Percentiles rank a stretch among this genome's conserved stretches.
Conservation (phyloP, 1,139 yeast genomes). For the Geotrichum citri-aurantii region DNA sequence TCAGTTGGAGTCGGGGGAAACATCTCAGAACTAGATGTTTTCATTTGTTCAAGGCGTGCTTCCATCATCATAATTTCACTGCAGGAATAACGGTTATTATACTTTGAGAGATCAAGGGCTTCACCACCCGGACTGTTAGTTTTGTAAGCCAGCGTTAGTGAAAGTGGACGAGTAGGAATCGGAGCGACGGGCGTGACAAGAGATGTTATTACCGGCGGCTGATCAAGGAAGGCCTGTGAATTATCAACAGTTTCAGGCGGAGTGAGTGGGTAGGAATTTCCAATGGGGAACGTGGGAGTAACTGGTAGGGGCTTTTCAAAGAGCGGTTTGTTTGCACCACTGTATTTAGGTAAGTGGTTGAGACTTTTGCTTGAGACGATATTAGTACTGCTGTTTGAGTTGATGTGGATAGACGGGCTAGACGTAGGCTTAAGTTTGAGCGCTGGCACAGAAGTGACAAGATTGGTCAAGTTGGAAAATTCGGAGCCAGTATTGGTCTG, state of each 20-base stretch:
- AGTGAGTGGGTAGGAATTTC: neutral
- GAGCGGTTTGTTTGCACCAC: neutral
- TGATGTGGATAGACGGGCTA: neutral
- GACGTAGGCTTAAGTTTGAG: neutral
- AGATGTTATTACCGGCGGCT: neutral
- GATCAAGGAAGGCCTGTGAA: neutral
- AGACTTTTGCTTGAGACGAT: neutral
- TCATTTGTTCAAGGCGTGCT: conserved; percentile 3
- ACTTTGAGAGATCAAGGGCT: neutral
- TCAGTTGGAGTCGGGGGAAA: neutral
- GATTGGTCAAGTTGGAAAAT: neutral
- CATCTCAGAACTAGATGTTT: neutral
- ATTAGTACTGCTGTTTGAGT: neutral
- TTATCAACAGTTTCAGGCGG: neutral
- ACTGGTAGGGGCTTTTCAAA: conserved; percentile 1
- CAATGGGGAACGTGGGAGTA: neutral
- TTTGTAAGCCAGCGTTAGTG: conserved; percentile 5
- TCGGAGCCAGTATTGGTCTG: neutral
- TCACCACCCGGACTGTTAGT: neutral
- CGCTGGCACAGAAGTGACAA: conserved; percentile 1
- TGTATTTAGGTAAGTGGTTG: neutral
- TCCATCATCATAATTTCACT: conserved; percentile 11
- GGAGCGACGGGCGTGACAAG: conserved; percentile 9
- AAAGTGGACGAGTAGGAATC: conserved; percentile 11
- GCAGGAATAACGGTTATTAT: conserved; percentile 4